These are phyloP conservation scores for Xylariales sp. DNA, from an alignment of 2,329 filamentous ascomycete species.

Conservation along the genomic window DNA sequence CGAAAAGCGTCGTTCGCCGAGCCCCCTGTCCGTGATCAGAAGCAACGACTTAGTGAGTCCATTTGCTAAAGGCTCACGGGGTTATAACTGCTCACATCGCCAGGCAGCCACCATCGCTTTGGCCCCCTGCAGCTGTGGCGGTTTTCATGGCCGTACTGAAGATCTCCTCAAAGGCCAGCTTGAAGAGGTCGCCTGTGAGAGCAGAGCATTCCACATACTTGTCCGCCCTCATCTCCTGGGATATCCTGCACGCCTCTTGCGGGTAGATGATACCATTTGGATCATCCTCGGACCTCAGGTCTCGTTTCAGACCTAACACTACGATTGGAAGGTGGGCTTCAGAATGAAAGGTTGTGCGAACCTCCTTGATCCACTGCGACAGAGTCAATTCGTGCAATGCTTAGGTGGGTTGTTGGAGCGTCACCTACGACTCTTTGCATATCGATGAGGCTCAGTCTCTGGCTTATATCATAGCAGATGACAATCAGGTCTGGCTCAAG, in stretches of 20 bases:
- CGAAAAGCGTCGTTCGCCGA: no score
- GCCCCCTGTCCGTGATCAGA: no score
- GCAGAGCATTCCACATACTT: conserved; percentile 62
- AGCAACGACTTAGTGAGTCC: no score
- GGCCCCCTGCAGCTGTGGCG: conserved; percentile 40
- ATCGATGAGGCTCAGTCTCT: conserved; percentile 53
- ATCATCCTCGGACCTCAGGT: conserved; percentile 52
- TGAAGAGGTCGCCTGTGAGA: conserved; percentile 53
- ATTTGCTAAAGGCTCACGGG: no score
- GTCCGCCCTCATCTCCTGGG: conserved; percentile 56
- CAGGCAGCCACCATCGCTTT: conserved; percentile 50
- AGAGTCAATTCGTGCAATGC: background rate
- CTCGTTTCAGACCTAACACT: conserved; percentile 56
- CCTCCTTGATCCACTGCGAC: conserved; percentile 52
- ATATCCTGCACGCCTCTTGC: conserved; percentile 52
- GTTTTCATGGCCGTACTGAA: conserved; percentile 51
- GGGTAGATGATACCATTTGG: conserved; percentile 58
- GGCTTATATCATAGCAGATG: conserved; percentile 59
- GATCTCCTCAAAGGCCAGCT: conserved; percentile 56
- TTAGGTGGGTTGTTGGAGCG: no score
- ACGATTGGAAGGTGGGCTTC: conserved; percentile 49
- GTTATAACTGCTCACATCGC: conserved; percentile 16
- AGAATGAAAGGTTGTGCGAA: conserved; percentile 42
- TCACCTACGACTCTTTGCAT: conserved; percentile 49
- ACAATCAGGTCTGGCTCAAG: conserved; percentile 54